These are phyloP conservation scores for Pseudogymnoascus sp. DNA, from an alignment of 2,329 filamentous ascomycete species.

Conservation along the genomic window DNA sequence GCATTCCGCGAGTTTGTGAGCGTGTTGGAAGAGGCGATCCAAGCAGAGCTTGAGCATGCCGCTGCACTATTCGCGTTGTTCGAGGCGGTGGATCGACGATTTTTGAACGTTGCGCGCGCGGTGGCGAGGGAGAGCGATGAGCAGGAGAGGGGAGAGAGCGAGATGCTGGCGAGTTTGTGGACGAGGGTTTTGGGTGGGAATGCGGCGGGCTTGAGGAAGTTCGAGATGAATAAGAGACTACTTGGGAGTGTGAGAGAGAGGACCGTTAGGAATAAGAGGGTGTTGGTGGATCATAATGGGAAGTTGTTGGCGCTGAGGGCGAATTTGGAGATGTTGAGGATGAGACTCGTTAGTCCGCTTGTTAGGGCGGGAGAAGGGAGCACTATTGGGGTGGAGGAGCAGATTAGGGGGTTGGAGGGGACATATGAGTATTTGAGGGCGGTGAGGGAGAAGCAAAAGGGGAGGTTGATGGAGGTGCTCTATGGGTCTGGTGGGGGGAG, in stretches of 20 bases:
- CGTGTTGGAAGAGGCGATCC: conserved; percentile 83
- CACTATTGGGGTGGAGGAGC: conserved; percentile 70
- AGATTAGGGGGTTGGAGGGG: conserved; percentile 73
- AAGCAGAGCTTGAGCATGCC: conserved; percentile 72
- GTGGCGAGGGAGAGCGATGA: conserved; percentile 75
- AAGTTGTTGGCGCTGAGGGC: conserved; percentile 76
- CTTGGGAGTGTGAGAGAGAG: conserved; percentile 71
- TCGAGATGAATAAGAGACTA: conserved; percentile 78
- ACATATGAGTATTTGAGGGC: conserved; percentile 70
- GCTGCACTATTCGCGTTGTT: conserved; percentile 81
- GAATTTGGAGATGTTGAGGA: conserved; percentile 74
- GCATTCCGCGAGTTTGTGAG: conserved; percentile 82
- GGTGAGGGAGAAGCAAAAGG: conserved; percentile 71
- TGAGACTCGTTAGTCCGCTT: conserved; percentile 76
- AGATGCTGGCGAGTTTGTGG: conserved; percentile 80
- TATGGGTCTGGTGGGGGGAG: conserved; percentile 41
- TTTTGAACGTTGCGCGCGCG: conserved; percentile 76
- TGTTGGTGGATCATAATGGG: conserved; percentile 79
- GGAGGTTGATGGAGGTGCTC: conserved; percentile 71
- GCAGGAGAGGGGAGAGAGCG: conserved; percentile 72
- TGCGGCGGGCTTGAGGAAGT: conserved; percentile 71
- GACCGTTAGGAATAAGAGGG: conserved; percentile 78
- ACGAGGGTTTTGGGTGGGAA: conserved; percentile 72
- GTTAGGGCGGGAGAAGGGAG: conserved; percentile 62
- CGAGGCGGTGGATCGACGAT: conserved; percentile 82